A percentile compares a stretch with the other conserved stretches of the same genome.
These are phyloP conservation scores for Aspergillus eucalypticola DNA, from an alignment of 2,329 filamentous ascomycete species.

Conservation along the genomic window DNA sequence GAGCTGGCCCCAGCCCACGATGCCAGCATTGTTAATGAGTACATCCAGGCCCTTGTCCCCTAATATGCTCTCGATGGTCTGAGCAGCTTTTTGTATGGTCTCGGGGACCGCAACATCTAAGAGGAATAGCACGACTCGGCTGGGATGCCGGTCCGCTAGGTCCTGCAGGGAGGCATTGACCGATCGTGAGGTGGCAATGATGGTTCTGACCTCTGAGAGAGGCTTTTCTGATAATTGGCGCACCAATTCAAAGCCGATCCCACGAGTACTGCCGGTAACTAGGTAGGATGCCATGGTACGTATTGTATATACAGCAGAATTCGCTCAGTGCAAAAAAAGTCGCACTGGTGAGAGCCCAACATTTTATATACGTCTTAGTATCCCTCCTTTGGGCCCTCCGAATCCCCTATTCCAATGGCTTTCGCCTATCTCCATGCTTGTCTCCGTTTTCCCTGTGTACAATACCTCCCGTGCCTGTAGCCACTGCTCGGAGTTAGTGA, in stretches of 20 bases:
- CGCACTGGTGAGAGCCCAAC: background rate
- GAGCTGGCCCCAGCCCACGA: conserved; percentile 18
- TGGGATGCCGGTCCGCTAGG: conserved; percentile 35
- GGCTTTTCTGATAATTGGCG: conserved; percentile 34
- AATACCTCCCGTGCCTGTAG: no score
- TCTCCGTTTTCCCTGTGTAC: no score
- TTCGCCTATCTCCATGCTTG: no score
- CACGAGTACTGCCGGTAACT: conserved; percentile 40
- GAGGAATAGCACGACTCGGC: conserved; percentile 39
- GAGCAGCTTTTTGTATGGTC: conserved; percentile 39
- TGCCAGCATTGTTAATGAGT: conserved; percentile 50
- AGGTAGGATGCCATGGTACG: conserved; percentile 40
- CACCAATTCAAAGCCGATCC: conserved; percentile 39
- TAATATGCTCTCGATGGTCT: conserved; percentile 35
- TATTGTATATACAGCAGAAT: background rate
- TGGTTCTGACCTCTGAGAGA: conserved; percentile 34
- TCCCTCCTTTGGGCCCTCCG: no score
- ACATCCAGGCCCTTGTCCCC: conserved; percentile 48
- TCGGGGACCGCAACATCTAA: conserved; percentile 40
- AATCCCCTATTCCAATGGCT: no score
- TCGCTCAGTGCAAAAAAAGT: background rate
- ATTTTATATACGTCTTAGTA: background rate
- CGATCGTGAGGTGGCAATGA: conserved; percentile 47
- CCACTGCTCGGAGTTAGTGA: no score
- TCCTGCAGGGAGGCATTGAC: conserved; percentile 37